Percentiles rank a stretch among this genome's conserved stretches.
Conservation (phyloP, 148 eudicot species). For the Euryodendron excelsum region DNA sequence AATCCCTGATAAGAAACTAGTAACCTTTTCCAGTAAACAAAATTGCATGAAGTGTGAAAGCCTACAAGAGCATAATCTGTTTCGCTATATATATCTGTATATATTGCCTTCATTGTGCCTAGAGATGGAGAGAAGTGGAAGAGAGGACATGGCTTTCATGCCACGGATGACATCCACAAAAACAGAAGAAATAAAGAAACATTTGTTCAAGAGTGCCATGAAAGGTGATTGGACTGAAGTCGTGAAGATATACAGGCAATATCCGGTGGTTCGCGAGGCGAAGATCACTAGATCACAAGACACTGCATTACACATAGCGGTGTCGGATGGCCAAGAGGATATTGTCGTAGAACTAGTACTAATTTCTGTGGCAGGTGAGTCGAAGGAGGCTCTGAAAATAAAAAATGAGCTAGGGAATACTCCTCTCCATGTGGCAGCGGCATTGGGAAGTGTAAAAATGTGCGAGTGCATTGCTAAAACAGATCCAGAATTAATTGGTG, state of each 20-base stretch:
- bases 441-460: neutral
- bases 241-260: neutral
- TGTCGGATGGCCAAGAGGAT: neutral
- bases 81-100: no score
- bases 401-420: slow-evolving; percentile 2
- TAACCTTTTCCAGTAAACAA: no score
- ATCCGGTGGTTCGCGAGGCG: neutral
- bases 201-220: slow-evolving; percentile 13
- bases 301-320: slow-evolving; percentile 18
- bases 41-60: no score
- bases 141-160: no score
- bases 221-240: slow-evolving; percentile 11
- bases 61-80: no score
- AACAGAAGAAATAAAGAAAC: neutral
- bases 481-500: neutral
- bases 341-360: no score
- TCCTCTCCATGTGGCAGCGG: slow-evolving; percentile 7
- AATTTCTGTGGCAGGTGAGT: no score
- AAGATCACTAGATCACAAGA: slow-evolving; percentile 17
- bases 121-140: no score
- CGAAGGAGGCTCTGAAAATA: neutral
- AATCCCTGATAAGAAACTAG: no score
- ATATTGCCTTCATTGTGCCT: no score
- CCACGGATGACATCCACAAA: no score
- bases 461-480: neutral